phyloP scores from a whole-genome alignment of 2,329 filamentous ascomycete genomes.

The Ophiostoma sp. region DNA sequence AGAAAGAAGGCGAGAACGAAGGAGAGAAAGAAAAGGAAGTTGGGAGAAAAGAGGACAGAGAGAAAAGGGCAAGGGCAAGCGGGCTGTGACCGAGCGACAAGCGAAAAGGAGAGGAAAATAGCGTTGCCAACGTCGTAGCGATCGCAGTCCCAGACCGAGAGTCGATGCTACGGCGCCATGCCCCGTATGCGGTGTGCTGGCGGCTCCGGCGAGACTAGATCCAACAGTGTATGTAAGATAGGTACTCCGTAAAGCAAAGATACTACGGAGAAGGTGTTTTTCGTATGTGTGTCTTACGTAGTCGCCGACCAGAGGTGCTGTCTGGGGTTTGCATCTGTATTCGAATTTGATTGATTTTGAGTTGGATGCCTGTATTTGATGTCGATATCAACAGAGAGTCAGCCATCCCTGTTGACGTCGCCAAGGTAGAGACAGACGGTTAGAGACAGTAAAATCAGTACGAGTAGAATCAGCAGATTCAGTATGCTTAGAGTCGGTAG shows the following conservation, averaged over 20 bases:
- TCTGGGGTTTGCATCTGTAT: too few species aligned
- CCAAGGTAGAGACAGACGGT: too few species aligned
- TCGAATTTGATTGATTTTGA: background rate
- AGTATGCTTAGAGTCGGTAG: too few species aligned
- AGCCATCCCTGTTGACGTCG: too few species aligned
- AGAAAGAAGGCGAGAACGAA: too few species aligned
- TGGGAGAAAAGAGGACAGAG: background rate
- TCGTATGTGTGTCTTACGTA: too few species aligned
- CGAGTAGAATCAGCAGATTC: too few species aligned
- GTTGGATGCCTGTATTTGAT: background rate
- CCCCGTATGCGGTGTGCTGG: background rate
- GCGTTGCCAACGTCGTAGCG: background rate
- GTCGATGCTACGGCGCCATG: conserved; percentile 1
- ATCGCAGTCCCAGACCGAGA: conserved; percentile 7
- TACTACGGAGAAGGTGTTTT: too few species aligned
- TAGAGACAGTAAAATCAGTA: too few species aligned
- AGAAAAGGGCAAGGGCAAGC: background rate
- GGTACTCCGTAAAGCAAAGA: background rate
- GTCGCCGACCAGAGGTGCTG: too few species aligned
- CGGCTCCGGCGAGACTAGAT: background rate
- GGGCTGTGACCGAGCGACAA: background rate
- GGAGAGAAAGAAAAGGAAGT: too few species aligned
- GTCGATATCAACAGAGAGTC: background rate
- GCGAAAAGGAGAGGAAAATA: background rate
- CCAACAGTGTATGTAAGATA: background rate